These are phyloP conservation scores for Solanum chilense DNA, from an alignment of 257 asterid species.

Conservation along the genomic window DNA sequence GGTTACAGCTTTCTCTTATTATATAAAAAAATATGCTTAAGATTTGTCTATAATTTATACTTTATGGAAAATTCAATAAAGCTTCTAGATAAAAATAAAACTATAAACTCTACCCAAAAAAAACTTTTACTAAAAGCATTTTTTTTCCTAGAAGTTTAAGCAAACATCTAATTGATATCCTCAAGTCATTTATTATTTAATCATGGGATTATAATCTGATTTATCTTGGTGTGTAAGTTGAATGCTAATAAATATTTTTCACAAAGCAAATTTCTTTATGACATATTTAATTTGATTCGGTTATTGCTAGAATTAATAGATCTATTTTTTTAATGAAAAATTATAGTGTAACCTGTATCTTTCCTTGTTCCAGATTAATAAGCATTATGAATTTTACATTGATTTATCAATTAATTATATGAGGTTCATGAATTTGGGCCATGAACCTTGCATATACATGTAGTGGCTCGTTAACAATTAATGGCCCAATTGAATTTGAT, in stretches of 20 bases:
- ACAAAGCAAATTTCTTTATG: neutral
- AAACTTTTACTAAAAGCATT: neutral
- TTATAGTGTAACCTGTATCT: fast-evolving
- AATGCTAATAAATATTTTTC: neutral
- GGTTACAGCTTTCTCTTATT: too few relatives aligned
- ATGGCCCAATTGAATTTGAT: neutral
- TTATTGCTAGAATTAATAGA: too few relatives aligned
- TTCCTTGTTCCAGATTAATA: neutral
- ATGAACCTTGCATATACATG: neutral
- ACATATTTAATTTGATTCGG: fast-evolving
- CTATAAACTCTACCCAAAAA: neutral
- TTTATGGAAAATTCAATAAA: neutral
- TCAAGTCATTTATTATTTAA: neutral
- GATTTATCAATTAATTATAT: neutral
- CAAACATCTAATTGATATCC: neutral
- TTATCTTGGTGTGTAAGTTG: neutral
- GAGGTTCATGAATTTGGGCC: neutral
- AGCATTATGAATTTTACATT: neutral
- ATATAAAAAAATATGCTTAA: neutral
- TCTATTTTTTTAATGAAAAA: too few relatives aligned
- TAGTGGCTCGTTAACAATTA: neutral
- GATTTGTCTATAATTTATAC: neutral
- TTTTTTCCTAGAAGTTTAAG: neutral
- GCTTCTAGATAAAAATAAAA: neutral
- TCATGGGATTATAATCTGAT: too few relatives aligned